Percentiles rank a stretch among this genome's conserved stretches.
These are phyloP conservation scores for Colletotrichum sp. DNA, from an alignment of 2,329 filamentous ascomycete genomes.

Conservation along the genomic window DNA sequence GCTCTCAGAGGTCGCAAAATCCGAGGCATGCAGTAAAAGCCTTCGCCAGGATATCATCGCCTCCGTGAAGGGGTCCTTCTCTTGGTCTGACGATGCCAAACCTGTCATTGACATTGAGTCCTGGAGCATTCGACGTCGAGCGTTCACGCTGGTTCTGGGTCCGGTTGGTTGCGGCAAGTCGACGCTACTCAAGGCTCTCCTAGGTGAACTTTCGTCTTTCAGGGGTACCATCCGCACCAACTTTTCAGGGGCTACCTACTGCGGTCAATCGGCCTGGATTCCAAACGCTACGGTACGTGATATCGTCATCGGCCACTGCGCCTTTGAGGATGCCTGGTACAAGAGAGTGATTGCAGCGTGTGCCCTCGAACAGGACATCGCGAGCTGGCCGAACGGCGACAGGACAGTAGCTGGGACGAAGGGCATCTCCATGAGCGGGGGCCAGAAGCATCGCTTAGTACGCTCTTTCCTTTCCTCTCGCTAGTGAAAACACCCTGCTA, in stretches of 20 bases:
- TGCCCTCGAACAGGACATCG: conserved; percentile 34
- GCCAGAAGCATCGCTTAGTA: conserved; percentile 37
- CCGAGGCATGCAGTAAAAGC: too few species aligned
- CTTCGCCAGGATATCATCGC: background rate
- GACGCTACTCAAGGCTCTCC: conserved; percentile 33
- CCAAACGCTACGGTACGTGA: conserved; percentile 34
- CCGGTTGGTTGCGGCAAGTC: conserved; percentile 42
- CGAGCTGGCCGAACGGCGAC: conserved; percentile 33
- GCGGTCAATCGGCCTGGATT: conserved; percentile 30
- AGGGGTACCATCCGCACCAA: conserved; percentile 19
- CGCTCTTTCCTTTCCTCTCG: background rate
- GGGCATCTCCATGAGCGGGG: conserved; percentile 41
- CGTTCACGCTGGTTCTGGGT: conserved; percentile 32
- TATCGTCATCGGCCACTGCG: conserved; percentile 34
- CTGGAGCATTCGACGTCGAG: background rate
- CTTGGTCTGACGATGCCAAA: conserved; percentile 15
- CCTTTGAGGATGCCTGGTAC: conserved; percentile 34
- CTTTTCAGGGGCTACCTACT: conserved; percentile 28
- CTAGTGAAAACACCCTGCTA: background rate
- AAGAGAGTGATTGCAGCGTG: conserved; percentile 36
- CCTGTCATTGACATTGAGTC: conserved; percentile 12
- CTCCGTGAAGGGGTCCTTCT: conserved; percentile 6
- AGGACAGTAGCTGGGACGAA: conserved; percentile 37
- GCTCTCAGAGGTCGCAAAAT: background rate
- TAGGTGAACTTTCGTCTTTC: conserved; percentile 28